Evolutionary conservation across 768 basidiomycete species (phyloP), one percentile per base, ranked within the genome.

Genomic region (Pleurotus tuber-regium): DNA sequence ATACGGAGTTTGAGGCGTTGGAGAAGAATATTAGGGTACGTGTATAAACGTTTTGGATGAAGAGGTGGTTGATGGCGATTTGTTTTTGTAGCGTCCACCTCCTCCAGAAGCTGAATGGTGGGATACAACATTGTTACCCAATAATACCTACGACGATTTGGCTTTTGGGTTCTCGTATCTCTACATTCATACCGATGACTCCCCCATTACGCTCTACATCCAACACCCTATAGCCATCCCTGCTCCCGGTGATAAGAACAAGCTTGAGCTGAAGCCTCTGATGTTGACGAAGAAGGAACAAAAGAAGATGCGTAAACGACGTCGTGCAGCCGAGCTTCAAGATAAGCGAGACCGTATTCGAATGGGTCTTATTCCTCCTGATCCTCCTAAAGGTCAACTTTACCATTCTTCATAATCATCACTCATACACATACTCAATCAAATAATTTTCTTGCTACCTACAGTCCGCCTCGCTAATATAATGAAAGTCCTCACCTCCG

Each of bases 191-290:
- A 84, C 75, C 11, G 63, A 68, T 4, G 73, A 85, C 59, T 89
- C 89, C 3, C 89, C 91, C 0, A 87, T 98, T 53, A 91, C 89
- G 14, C 78, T 90, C 31, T 94, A 95, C 61, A 83, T 98, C 43
- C 97, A 98, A 65, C 96, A 98, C 64, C 97, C 97, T 10, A 98
- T 99, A 54, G 92, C 92, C 8, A 94, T 99, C 51, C 92, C 92
- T 41, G 89, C 89, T 2, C 92, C 92, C 9, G 83, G 82, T 16
- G 94, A 96, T 56, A 92, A 92, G 73, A 86, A 82, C 63, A 84
- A 87, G 63, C 75, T 78, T 4, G 77, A 75, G n/a, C 64, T 89
- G 50, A 92, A 95, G 63, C 88, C 92, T 2, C 69, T 98, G 58
- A 97, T 91, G 80, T 68, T 99, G 54, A 99, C 96, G 3, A 89